Conservation (phyloP, 495 filamentous ascomycete genomes). For the Penicillium egyptiacum region DNA sequence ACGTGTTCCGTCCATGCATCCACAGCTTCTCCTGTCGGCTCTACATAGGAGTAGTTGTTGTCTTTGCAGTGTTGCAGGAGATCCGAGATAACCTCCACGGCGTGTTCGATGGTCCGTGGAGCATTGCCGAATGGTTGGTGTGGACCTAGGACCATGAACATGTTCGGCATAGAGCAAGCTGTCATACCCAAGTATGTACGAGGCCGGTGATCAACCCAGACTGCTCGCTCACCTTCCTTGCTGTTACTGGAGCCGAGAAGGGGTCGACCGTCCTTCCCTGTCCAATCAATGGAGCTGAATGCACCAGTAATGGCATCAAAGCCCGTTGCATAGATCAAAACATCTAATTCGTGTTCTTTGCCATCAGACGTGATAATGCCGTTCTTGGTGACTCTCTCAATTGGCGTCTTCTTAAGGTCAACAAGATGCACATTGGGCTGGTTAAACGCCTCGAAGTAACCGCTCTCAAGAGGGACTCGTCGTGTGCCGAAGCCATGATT, state of each 20-base stretch:
- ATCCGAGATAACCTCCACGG: slow-evolving; percentile 21
- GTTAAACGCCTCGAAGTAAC: slow-evolving; percentile 41
- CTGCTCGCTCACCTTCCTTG: slow-evolving; percentile 13
- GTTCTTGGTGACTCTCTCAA: slow-evolving; percentile 22
- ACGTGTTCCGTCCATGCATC: slow-evolving; percentile 26
- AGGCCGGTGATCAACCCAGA: slow-evolving; percentile 27
- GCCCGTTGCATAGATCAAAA: slow-evolving; percentile 38
- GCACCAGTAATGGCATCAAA: slow-evolving; percentile 39
- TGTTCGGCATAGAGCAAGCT: slow-evolving; percentile 33
- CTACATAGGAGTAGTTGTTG: slow-evolving; percentile 21
- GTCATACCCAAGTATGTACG: slow-evolving; percentile 32
- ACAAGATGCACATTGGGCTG: slow-evolving; percentile 36
- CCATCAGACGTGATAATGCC: slow-evolving; percentile 40
- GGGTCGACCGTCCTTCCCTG: slow-evolving; percentile 19
- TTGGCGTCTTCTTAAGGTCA: slow-evolving; percentile 28
- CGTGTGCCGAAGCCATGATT: slow-evolving; percentile 32
- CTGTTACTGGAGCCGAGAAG: slow-evolving; percentile 21
- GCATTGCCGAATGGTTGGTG: slow-evolving; percentile 31
- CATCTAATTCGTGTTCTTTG: slow-evolving; percentile 39
- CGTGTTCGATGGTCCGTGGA: slow-evolving; percentile 23
- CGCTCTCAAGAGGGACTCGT: slow-evolving; percentile 31
- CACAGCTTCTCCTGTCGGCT: slow-evolving; percentile 18
- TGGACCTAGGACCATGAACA: slow-evolving; percentile 38
- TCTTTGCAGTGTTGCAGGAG: slow-evolving; percentile 23
- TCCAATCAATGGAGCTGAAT: slow-evolving; percentile 33